Conservation (phyloP, 2,329 filamentous ascomycete genomes). For the Tolypocladium pustulatum region DNA sequence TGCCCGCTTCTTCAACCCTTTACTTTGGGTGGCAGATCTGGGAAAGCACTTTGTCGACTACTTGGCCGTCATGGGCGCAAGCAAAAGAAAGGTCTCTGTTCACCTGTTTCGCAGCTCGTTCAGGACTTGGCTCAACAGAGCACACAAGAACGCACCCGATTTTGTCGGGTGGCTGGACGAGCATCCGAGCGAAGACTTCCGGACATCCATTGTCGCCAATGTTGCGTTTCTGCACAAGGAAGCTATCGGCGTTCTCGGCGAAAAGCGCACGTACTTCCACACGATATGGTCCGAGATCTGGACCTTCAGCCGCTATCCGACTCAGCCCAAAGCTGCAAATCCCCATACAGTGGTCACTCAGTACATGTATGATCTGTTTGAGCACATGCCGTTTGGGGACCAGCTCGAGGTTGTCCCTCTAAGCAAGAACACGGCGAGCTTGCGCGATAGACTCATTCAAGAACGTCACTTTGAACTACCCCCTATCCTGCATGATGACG, state of each 20-base stretch:
- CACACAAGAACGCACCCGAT: conserved; percentile 27
- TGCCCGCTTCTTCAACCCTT: conserved; percentile 46
- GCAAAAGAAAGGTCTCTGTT: conserved; percentile 32
- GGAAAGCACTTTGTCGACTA: conserved; percentile 65
- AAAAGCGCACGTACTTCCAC: conserved; percentile 21
- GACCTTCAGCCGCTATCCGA: conserved; percentile 21
- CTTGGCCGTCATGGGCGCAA: conserved; percentile 26
- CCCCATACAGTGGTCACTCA: conserved; percentile 57
- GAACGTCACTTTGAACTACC: conserved; percentile 17
- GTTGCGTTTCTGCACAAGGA: conserved; percentile 57
- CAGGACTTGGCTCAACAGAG: conserved; percentile 37
- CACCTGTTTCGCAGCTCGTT: conserved; percentile 49
- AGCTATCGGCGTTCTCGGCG: conserved; percentile 35
- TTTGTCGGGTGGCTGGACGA: conserved; percentile 46
- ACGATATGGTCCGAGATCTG: conserved; percentile 44
- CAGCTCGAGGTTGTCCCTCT: conserved; percentile 31
- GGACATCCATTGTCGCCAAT: conserved; percentile 48
- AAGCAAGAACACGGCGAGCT: conserved; percentile 12
- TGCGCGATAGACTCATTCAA: conserved; percentile 17
- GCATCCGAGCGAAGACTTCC: conserved; percentile 47
- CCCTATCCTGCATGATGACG: conserved; percentile 9
- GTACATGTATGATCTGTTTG: conserved; percentile 55
- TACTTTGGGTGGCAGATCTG: conserved; percentile 61
- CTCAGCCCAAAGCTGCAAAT: conserved; percentile 7
- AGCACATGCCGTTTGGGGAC: conserved; percentile 47